Evolutionary conservation across 768 basidiomycete species (phyloP).

Genomic region (Tricholoma matsutake): DNA sequence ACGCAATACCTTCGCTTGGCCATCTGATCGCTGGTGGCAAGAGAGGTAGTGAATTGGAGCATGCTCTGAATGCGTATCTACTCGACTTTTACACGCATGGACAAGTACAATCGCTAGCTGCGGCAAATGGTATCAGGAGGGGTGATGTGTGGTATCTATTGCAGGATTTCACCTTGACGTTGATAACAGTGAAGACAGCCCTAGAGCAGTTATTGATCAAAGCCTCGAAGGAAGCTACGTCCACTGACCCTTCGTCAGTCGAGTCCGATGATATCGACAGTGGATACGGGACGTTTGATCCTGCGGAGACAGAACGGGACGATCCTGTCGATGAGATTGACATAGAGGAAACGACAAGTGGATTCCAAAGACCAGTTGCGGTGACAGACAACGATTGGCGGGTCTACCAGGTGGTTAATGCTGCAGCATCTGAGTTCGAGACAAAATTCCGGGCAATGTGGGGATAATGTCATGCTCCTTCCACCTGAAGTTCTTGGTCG

Average conservation of each 20-base stretch:
- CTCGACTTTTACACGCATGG: slow-evolving; percentile 71
- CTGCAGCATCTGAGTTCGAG: slow-evolving; percentile 46
- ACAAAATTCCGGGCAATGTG: slow-evolving; percentile 63
- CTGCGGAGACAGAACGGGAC: too few relatives aligned
- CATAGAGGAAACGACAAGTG: slow-evolving; percentile 12
- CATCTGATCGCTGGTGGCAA: slow-evolving; percentile 21
- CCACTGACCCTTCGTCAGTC: slow-evolving; percentile 9
- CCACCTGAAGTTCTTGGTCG: not conserved
- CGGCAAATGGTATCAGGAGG: slow-evolving; percentile 55
- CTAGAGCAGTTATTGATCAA: slow-evolving; percentile 45
- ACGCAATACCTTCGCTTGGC: slow-evolving; percentile 56
- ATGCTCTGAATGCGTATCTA: slow-evolving; percentile 58
- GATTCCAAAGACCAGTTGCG: slow-evolving; percentile 32
- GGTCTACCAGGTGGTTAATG: slow-evolving; percentile 45
- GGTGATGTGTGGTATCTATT: slow-evolving; percentile 67
- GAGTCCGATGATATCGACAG: slow-evolving; percentile 22
- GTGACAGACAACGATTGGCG: slow-evolving; percentile 45
- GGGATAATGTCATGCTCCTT: slow-evolving; percentile 33
- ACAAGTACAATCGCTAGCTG: slow-evolving; percentile 43
- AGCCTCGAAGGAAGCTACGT: slow-evolving; percentile 12
- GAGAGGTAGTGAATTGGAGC: slow-evolving; percentile 10
- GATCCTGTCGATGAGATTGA: not conserved
- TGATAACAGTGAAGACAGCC: slow-evolving; percentile 46
- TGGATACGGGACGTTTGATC: slow-evolving; percentile 18
- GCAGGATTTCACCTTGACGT: slow-evolving; percentile 52